Conservation (phyloP, 768 basidiomycete species). For the Termitomyces sp. region DNA sequence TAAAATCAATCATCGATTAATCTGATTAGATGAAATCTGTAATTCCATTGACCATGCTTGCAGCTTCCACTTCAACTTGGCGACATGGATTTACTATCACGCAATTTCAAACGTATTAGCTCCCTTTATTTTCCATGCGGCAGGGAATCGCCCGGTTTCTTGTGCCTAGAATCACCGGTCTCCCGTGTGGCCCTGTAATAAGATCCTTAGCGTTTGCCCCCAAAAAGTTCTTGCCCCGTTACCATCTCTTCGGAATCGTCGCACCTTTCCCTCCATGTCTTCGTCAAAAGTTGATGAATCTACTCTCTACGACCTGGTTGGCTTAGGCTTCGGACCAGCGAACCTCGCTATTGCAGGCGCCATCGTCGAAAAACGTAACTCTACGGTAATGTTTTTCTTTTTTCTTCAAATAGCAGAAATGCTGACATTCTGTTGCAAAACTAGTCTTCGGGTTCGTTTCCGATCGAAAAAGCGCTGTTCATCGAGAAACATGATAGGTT, state of each 20-base stretch:
- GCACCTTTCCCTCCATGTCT: conserved; percentile 5
- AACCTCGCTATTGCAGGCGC: conserved; percentile 52
- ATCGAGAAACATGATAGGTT: conserved; percentile 48
- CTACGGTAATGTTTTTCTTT: conserved; percentile 11
- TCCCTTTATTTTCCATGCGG: conserved; percentile 1
- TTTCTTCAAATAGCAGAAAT: conserved; percentile 8
- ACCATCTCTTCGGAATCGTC: not conserved
- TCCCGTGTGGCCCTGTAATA: not conserved
- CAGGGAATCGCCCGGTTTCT: not conserved
- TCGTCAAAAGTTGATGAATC: conserved; percentile 17
- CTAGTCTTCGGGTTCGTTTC: conserved; percentile 6
- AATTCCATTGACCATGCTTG: not conserved
- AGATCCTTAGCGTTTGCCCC: not conserved
- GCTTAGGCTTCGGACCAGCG: conserved; percentile 53
- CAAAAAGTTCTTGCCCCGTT: not conserved
- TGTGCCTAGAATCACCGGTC: not conserved
- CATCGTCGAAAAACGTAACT: conserved; percentile 41
- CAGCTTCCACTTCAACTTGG: not conserved
- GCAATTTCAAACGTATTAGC: conserved; percentile 5
- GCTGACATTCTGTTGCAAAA: conserved; percentile 5
- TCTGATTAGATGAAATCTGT: conserved; percentile 25
- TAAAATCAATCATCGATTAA: conserved; percentile 19
- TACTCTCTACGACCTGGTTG: conserved; percentile 42
- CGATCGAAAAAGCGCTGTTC: conserved; percentile 37
- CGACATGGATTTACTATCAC: conserved; percentile 10